phyloP scores from a whole-genome alignment of 1,284 basidiomycete genomes.

The Volvariella surrecta region DNA sequence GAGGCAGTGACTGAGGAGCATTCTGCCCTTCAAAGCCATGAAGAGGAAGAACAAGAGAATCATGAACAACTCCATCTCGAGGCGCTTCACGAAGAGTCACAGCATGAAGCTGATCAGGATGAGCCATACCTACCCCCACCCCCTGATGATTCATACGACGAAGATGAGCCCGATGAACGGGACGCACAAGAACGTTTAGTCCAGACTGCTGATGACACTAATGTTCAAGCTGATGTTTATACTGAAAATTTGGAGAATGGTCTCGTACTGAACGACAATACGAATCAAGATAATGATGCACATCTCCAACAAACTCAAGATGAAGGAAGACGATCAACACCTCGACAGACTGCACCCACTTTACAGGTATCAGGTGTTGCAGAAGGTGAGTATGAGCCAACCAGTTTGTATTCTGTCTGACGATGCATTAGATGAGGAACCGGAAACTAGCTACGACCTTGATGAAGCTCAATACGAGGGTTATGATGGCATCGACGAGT shows the following conservation, averaged over 20 bases:
- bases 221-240: no score
- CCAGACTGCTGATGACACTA: conserved; percentile 1
- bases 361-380: no score
- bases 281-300: no score
- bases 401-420: neutral
- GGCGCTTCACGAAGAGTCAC: no score
- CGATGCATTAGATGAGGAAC: conserved; percentile 3
- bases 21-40: neutral
- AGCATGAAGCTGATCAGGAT: neutral
- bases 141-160: conserved; percentile 14
- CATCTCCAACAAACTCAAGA: no score
- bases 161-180: conserved; percentile 8
- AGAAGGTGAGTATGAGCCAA: no score
- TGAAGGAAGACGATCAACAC: no score
- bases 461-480: neutral
- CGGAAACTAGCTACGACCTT: conserved; percentile 2
- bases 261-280: no score
- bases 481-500: conserved; percentile 10
- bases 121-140: conserved; percentile 5
- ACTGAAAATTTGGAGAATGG: no score
- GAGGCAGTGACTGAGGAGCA: neutral
- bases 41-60: no score
- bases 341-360: no score
- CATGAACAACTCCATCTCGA: no score
- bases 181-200: conserved; percentile 2